Conservation (phyloP, 2,329 filamentous ascomycete genomes). For the Microsporum audouinii region DNA sequence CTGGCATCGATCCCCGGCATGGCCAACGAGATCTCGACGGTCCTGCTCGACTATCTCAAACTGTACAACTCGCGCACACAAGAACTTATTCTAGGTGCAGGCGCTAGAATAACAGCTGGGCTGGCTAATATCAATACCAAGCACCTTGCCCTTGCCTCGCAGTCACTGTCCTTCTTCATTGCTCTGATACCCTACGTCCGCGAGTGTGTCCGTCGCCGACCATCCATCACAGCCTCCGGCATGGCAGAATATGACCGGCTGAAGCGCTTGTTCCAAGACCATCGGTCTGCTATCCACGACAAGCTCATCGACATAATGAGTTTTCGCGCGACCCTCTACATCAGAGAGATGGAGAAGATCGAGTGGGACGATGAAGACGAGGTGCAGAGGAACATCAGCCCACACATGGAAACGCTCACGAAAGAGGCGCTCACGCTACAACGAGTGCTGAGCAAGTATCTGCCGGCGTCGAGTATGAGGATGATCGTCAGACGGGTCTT, state of each 20-base stretch:
- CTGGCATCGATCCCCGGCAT: slow-evolving; percentile 37
- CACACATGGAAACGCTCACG: slow-evolving; percentile 67
- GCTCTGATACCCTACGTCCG: slow-evolving; percentile 40
- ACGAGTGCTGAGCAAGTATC: slow-evolving; percentile 61
- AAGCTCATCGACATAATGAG: slow-evolving; percentile 45
- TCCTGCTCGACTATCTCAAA: slow-evolving; percentile 40
- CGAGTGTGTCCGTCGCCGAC: slow-evolving; percentile 38
- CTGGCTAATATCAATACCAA: slow-evolving; percentile 44
- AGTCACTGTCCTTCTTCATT: slow-evolving; percentile 40
- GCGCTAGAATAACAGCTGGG: slow-evolving; percentile 38
- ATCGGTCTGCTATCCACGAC: slow-evolving; percentile 41
- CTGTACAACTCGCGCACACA: slow-evolving; percentile 41
- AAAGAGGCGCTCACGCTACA: slow-evolving; percentile 70
- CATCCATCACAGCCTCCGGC: slow-evolving; percentile 22
- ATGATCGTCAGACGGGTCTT: slow-evolving; percentile 2
- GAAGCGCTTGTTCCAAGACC: slow-evolving; percentile 40
- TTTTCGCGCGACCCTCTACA: slow-evolving; percentile 33
- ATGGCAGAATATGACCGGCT: slow-evolving; percentile 41
- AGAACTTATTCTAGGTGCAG: slow-evolving; percentile 43
- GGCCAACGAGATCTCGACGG: slow-evolving; percentile 35
- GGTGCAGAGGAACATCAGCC: slow-evolving; percentile 37
- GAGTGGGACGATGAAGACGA: slow-evolving; percentile 46
- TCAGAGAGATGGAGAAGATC: slow-evolving; percentile 45
- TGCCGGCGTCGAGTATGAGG: slow-evolving; percentile 35
- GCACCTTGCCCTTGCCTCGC: slow-evolving; percentile 40